Evolutionary conservation across 1,284 basidiomycete species (phyloP).

Genomic region (Porphyrellus sp.): DNA sequence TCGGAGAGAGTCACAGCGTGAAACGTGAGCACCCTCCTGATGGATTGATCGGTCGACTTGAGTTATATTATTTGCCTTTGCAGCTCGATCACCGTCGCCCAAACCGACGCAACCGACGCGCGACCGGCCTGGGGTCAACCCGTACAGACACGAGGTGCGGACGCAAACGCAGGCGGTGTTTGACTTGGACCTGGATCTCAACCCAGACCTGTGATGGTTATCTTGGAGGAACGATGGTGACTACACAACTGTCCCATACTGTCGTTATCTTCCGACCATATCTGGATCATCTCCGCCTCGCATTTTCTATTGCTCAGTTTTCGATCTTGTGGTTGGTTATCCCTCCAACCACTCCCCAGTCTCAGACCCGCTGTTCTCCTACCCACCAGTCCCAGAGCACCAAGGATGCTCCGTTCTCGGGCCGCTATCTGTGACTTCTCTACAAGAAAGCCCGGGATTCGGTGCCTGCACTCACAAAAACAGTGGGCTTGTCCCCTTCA

Average conservation of each 20-base stretch:
- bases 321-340: constrained; percentile 55
- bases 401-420: constrained; percentile 40
- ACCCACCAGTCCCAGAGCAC: constrained; percentile 45
- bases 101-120: constrained; percentile 46
- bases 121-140: constrained; percentile 52
- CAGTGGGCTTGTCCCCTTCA: constrained; percentile 15
- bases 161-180: constrained; percentile 59
- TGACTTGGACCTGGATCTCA: constrained; percentile 75
- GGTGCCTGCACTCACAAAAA: constrained; percentile 30
- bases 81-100: constrained; percentile 54
- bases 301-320: constrained; percentile 33
- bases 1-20: constrained; percentile 78
- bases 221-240: too few species aligned
- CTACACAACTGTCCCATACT: constrained; percentile 26
- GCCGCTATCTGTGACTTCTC: constrained; percentile 73
- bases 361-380: constrained; percentile 60
- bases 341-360: constrained; percentile 79
- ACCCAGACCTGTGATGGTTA: constrained; percentile 60
- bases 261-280: constrained; percentile 4
- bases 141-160: constrained; percentile 64
- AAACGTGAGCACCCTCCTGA: constrained; percentile 48
- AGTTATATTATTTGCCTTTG: not conserved
- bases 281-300: not conserved
- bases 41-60: constrained; percentile 6
- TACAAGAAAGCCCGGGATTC: constrained; percentile 45